Conservation (phyloP, 2,329 filamentous ascomycete genomes). For the Neopestalotiopsis clavispora region DNA sequence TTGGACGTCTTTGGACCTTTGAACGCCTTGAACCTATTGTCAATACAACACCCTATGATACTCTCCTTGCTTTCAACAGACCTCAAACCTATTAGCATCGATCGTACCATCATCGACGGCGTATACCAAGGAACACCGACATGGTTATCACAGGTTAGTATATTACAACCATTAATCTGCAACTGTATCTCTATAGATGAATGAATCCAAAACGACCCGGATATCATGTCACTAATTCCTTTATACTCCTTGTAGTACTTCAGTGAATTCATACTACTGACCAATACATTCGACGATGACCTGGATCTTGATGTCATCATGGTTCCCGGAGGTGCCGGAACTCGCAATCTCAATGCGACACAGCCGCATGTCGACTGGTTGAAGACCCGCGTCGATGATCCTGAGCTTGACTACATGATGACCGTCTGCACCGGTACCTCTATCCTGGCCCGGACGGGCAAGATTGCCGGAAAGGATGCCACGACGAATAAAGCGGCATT, state of each 20-base stretch:
- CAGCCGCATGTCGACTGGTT: conserved; percentile 30
- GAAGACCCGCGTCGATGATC: conserved; percentile 19
- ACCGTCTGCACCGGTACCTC: conserved; percentile 27
- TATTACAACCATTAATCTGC: neutral
- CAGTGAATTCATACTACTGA: conserved; percentile 26
- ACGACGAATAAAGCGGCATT: conserved; percentile 29
- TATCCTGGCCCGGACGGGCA: conserved; percentile 28
- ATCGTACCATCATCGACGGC: conserved; percentile 27
- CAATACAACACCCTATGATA: conserved; percentile 27
- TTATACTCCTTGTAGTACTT: conserved; percentile 20
- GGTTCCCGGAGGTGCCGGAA: conserved; percentile 29
- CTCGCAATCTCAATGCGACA: conserved; percentile 21
- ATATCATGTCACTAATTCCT: neutral
- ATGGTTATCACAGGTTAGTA: conserved; percentile 12
- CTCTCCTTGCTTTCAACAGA: conserved; percentile 29
- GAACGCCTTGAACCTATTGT: conserved; percentile 31
- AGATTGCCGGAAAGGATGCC: conserved; percentile 23
- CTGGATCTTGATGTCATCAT: conserved; percentile 29
- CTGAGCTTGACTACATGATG: conserved; percentile 23
- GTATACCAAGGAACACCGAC: conserved; percentile 9
- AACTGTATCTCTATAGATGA: neutral
- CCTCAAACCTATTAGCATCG: conserved; percentile 28
- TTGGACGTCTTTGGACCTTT: conserved; percentile 37
- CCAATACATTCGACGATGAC: conserved; percentile 28
- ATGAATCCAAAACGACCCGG: too few relatives aligned